Evolutionary conservation across 2,329 filamentous ascomycete genomes (phyloP).

Genomic region (Sporothrix pseudoabietina): DNA sequence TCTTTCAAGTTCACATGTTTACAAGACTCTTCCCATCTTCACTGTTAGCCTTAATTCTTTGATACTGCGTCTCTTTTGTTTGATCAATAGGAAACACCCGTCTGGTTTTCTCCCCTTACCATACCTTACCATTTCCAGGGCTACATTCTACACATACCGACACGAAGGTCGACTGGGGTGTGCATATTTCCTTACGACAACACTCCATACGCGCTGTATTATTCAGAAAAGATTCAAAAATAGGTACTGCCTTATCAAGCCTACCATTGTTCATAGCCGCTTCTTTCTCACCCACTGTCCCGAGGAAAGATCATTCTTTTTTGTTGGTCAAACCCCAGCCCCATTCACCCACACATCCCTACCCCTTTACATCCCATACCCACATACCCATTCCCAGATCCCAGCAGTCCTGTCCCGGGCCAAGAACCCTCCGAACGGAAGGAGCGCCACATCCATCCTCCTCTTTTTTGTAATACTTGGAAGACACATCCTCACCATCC

Average conservation of each 20-base stretch:
- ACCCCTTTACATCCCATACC: neutral
- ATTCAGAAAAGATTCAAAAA: constrained; percentile 4
- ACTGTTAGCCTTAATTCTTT: neutral
- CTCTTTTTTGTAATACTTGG: neutral
- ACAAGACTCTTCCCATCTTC: neutral
- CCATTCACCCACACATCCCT: neutral
- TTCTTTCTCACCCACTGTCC: neutral
- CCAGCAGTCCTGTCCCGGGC: neutral
- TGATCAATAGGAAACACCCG: neutral
- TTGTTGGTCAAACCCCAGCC: neutral
- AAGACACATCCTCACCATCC: neutral
- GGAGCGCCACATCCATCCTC: neutral
- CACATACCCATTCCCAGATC: neutral
- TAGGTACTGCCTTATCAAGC: neutral
- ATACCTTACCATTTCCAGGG: neutral
- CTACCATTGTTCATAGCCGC: neutral
- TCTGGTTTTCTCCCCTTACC: neutral
- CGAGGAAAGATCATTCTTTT: neutral
- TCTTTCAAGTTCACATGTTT: too few species aligned
- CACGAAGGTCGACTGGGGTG: neutral
- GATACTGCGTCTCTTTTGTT: neutral
- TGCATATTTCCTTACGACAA: neutral
- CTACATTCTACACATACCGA: neutral
- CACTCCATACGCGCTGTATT: neutral
- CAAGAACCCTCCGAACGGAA: constrained; percentile 4